Percentiles rank a stretch among this genome's conserved stretches.
Conservation (phyloP, 257 asterid genomes). For the Solanum pinnatisectum region DNA sequence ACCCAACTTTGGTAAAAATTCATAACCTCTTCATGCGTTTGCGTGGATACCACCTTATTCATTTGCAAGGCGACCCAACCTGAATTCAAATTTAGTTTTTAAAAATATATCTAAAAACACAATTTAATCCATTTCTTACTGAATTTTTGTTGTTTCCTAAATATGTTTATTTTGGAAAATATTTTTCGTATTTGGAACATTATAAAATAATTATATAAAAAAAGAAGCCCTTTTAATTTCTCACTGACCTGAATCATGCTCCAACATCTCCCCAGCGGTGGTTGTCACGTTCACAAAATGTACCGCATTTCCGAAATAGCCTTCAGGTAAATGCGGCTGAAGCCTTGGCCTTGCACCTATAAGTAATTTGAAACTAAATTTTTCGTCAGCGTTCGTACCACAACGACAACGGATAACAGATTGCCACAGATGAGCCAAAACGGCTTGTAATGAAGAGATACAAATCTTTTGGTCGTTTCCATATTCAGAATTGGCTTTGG, state of each 20-base stretch:
- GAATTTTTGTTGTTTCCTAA: too few species aligned
- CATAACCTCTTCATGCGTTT: not conserved
- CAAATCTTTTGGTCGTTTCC: conserved; percentile 5
- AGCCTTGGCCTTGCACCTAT: conserved; percentile 29
- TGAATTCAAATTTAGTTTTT: not conserved
- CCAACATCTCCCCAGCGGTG: not conserved
- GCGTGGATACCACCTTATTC: conserved; percentile 8
- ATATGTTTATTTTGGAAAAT: too few species aligned
- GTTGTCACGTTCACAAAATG: not conserved
- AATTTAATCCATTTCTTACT: too few species aligned
- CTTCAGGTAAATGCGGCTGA: conserved; percentile 16
- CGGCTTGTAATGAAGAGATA: conserved; percentile 39
- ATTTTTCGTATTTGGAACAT: too few species aligned
- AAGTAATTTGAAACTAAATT: not conserved
- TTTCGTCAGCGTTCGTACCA: not conserved
- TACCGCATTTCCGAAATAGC: conserved; percentile 31
- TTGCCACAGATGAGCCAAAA: conserved; percentile 31
- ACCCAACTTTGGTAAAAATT: conserved; percentile 14
- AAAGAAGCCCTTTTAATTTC: not conserved
- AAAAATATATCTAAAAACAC: too few species aligned
- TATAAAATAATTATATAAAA: too few species aligned
- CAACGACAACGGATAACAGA: conserved; percentile 1
- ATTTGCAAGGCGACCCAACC: conserved; percentile 22
- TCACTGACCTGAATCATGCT: not conserved
- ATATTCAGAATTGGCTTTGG: not conserved